Evolutionary conservation across 2,329 filamentous ascomycete genomes (phyloP), one percentile per base, ranked within the genome.

Genomic region (Furcasterigmium sp.): DNA sequence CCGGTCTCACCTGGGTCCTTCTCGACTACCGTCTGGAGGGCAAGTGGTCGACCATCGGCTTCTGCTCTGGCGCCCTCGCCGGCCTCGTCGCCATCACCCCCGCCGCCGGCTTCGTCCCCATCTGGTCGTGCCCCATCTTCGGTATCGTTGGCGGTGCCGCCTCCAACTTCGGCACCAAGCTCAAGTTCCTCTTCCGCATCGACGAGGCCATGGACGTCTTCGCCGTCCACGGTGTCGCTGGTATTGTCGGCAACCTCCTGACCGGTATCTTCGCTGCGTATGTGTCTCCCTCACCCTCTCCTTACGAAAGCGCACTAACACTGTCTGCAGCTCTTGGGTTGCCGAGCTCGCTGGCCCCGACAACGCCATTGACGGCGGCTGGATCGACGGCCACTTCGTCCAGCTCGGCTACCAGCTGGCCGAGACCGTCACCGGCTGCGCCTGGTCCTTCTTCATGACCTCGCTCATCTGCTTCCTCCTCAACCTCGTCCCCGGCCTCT

Each of bases 21-120:
- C 76, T 95, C 45, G 90, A 95, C 59, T 95, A 93, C 67, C 82
- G 88, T 42, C 80, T 95, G n/a, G 89, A 95, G 70, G 80, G 76
- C 60, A 95, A 95, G 68, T 96, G 89, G 87, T 91, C 86, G 50
- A 89, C 91, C 67, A 86, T 95, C 55, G 90, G 89, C 37, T 91
- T 91, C 85, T 93, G 89, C 73, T 93, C 88, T 30, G 91, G 91
- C 48, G 84, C 82, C 53, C 91, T 96, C 59, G 85, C 87, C 21
- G 87, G 88, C 41, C 80, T 95, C 18, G 90, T 95, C 28, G 87
- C 88, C 52, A 93, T 93, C 43, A 93, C 89, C 8, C 86, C 88
- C 6, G 85, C 84, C 3, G 85, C 90, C 13, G 87, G 89, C 56
- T 91, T 82, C 67, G 82, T 95, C 1, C 86, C 87, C 5, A 74